A percentile compares a stretch with the other conserved stretches of the same genome.
Evolutionary conservation across 306 rosid genomes (phyloP).

Genomic region (Prunus campanulata): DNA sequence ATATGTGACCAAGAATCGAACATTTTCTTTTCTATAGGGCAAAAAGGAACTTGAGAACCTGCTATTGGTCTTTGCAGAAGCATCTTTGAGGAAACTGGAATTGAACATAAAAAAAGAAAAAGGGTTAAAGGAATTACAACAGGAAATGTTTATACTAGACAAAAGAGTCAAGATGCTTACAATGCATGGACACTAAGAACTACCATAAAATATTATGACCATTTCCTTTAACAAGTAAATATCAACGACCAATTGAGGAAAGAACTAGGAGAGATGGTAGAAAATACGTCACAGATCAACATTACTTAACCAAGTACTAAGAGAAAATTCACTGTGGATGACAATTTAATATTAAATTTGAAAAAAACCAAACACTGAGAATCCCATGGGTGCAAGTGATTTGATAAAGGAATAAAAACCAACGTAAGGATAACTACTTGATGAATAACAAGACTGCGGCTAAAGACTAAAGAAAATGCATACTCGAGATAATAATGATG

Average conservation of each 20-base stretch:
- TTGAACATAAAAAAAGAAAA: constrained; percentile 22
- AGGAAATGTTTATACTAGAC: neutral
- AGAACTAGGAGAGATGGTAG: neutral
- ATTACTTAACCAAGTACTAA: neutral
- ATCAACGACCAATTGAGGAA: neutral
- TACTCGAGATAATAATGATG: neutral
- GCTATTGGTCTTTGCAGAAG: constrained; percentile 82
- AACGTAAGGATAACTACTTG: neutral
- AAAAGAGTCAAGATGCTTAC: neutral
- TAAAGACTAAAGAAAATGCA: constrained; percentile 7
- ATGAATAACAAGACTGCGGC: neutral
- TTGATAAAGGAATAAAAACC: neutral
- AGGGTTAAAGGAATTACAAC: constrained; percentile 3
- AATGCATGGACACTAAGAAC: neutral
- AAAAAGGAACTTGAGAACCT: constrained; percentile 92
- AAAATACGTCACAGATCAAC: neutral
- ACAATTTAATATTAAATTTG: neutral
- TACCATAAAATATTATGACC: constrained; percentile 1
- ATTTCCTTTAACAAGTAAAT: neutral
- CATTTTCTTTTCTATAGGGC: constrained; percentile 88
- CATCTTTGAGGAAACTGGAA: constrained; percentile 84
- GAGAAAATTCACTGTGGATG: neutral
- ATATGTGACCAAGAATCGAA: constrained; percentile 86
- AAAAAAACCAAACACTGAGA: neutral
- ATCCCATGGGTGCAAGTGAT: neutral